Evolutionary conservation across 345 rosid genomes (phyloP).

Genomic region (Melaleuca quinquenervia): DNA sequence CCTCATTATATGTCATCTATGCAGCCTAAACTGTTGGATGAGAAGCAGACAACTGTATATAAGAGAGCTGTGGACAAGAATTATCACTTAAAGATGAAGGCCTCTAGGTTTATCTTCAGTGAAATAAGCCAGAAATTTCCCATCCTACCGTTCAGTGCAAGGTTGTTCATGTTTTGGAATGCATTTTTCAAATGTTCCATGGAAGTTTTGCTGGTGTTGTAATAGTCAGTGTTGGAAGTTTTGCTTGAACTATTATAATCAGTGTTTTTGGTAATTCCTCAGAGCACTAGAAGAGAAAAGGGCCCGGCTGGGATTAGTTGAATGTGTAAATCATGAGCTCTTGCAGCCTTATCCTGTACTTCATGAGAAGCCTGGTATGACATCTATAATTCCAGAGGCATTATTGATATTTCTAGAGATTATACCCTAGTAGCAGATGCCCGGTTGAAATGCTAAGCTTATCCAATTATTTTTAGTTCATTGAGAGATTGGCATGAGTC

Average conservation of each 20-base stretch:
- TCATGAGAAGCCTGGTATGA: slow-evolving; percentile 85
- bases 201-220: not conserved
- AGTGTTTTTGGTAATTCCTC: not conserved
- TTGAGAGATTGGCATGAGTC: not conserved
- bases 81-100: slow-evolving; percentile 95
- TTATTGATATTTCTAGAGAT: not conserved
- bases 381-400: not conserved
- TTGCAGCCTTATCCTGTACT: slow-evolving; percentile 96
- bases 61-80: slow-evolving; percentile 77
- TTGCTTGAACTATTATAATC: not conserved
- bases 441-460: not conserved
- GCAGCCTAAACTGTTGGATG: slow-evolving; percentile 94
- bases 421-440: not conserved
- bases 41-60: slow-evolving; percentile 89
- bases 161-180: slow-evolving; percentile 22
- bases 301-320: slow-evolving; percentile 86
- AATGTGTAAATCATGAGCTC: slow-evolving; percentile 94
- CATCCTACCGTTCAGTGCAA: slow-evolving; percentile 81
- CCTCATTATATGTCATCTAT: slow-evolving; percentile 3
- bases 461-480: not conserved
- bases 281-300: slow-evolving; percentile 98
- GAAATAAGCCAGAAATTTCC: slow-evolving; percentile 79
- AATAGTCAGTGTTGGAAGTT: not conserved
- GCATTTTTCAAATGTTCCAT: not conserved
- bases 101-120: slow-evolving; percentile 93